Conservation (phyloP, 2,329 filamentous ascomycete genomes). For the Xylaria sp. region DNA sequence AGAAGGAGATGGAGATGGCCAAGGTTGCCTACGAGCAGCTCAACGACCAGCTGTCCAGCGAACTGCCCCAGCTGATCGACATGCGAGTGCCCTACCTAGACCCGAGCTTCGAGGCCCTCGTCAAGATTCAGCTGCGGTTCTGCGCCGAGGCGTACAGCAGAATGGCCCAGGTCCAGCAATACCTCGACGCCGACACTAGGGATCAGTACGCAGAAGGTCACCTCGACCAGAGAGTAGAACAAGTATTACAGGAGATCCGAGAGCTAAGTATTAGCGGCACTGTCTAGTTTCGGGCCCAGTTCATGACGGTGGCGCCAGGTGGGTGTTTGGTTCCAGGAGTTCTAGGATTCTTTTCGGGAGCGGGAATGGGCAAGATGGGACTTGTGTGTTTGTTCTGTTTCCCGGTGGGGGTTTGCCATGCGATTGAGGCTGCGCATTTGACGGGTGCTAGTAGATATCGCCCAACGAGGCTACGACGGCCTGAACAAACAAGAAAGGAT, state of each 20-base stretch:
- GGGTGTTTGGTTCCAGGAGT: slow-evolving; percentile 13
- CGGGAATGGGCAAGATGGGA: slow-evolving; percentile 8
- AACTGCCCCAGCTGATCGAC: slow-evolving; percentile 95
- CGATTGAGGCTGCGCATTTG: slow-evolving; percentile 9
- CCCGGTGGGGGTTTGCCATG: slow-evolving; percentile 6
- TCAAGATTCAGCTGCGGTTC: slow-evolving; percentile 97
- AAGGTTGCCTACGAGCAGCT: slow-evolving; percentile 93
- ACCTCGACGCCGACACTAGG: slow-evolving; percentile 91
- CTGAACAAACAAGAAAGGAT: too few species aligned
- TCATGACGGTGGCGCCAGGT: background rate
- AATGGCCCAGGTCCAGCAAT: slow-evolving; percentile 99
- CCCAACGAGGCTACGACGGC: background rate
- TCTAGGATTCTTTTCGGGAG: slow-evolving; percentile 6
- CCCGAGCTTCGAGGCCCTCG: slow-evolving; percentile 94
- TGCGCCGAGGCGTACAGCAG: slow-evolving; percentile 96
- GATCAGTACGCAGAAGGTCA: slow-evolving; percentile 96
- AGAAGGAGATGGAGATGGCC: slow-evolving; percentile 95
- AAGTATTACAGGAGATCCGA: slow-evolving; percentile 95
- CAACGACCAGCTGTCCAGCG: slow-evolving; percentile 92
- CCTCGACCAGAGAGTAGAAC: slow-evolving; percentile 87
- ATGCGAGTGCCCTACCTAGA: slow-evolving; percentile 96
- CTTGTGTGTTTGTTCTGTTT: background rate
- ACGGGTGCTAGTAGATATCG: slow-evolving; percentile 20
- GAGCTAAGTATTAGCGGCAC: slow-evolving; percentile 89
- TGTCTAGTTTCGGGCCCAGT: slow-evolving; percentile 49